Percentiles rank a stretch among this genome's conserved stretches.
These are phyloP conservation scores for Fusarium chuoi DNA, from an alignment of 2,329 filamentous ascomycete genomes.

Conservation along the genomic window DNA sequence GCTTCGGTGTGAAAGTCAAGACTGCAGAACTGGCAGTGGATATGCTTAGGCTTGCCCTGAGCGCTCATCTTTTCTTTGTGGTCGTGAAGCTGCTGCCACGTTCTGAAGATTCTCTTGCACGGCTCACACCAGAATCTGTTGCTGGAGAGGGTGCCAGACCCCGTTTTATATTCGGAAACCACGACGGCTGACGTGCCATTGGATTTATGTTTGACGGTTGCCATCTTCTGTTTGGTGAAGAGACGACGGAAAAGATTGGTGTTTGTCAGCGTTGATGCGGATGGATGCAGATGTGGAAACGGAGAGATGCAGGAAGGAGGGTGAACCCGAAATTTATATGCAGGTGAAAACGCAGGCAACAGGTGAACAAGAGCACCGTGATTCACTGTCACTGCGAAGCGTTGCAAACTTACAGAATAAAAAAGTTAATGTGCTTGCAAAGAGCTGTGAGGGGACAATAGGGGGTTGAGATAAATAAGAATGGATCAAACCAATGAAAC, in stretches of 20 bases:
- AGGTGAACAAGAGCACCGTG: not conserved
- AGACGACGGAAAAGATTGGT: not conserved
- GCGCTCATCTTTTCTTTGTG: constrained; percentile 47
- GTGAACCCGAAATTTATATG: not conserved
- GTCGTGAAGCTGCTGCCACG: constrained; percentile 38
- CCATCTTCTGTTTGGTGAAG: not conserved
- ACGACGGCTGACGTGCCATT: not conserved
- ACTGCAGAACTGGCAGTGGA: constrained; percentile 54
- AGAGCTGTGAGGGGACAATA: not conserved
- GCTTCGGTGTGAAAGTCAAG: constrained; percentile 49
- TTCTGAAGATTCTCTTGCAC: constrained; percentile 45
- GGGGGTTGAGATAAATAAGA: not conserved
- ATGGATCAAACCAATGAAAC: not conserved
- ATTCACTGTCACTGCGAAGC: not conserved
- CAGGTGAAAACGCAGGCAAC: not conserved
- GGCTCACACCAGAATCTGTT: constrained; percentile 43
- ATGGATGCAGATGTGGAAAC: not conserved
- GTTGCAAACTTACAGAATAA: not conserved
- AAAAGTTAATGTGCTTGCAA: not conserved
- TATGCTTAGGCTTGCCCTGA: constrained; percentile 41
- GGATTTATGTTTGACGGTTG: not conserved
- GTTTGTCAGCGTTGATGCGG: not conserved
- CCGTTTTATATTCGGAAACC: constrained; percentile 24
- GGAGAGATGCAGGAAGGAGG: not conserved
- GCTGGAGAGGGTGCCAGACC: constrained; percentile 5